These are phyloP conservation scores for Cryptococcus floricola DNA, from an alignment of 1,284 basidiomycete species.

Conservation along the genomic window DNA sequence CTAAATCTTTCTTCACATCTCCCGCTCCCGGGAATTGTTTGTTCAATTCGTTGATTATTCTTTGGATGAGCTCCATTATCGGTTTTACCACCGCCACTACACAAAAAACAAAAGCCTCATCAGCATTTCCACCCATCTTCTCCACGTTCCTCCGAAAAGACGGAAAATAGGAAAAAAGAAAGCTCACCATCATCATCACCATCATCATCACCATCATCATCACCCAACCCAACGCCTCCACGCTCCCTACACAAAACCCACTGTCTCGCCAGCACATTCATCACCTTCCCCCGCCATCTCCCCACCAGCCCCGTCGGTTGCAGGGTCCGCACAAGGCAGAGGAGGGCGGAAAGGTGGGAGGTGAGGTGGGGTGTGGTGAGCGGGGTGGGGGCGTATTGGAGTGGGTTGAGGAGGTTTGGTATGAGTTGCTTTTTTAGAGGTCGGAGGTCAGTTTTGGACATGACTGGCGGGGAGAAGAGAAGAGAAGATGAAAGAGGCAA, in stretches of 20 bases:
- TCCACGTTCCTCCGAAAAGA: too few relatives aligned
- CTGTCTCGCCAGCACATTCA: slow-evolving; percentile 34
- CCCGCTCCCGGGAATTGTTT: too few relatives aligned
- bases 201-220: too few relatives aligned
- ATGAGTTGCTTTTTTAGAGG: slow-evolving; percentile 26
- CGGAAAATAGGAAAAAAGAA: not conserved
- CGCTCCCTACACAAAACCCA: slow-evolving; percentile 35
- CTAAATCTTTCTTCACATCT: too few relatives aligned
- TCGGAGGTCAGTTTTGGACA: not conserved
- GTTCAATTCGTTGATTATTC: too few relatives aligned
- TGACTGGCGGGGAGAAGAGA: not conserved
- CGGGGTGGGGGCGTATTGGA: slow-evolving; percentile 37
- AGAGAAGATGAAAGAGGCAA: not conserved
- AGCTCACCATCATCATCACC: not conserved
- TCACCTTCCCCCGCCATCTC: slow-evolving; percentile 46
- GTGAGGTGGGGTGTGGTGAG: slow-evolving; percentile 27
- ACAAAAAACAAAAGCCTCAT: too few relatives aligned
- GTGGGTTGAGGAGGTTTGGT: slow-evolving; percentile 40
- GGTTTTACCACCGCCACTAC: too few relatives aligned
- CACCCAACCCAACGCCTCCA: slow-evolving; percentile 7
- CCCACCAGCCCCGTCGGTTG: slow-evolving; percentile 26
- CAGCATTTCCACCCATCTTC: too few relatives aligned
- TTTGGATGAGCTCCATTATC: too few relatives aligned
- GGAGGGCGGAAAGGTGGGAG: slow-evolving; percentile 40
- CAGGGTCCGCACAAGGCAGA: slow-evolving; percentile 24